These are phyloP conservation scores for Suhomyces canberraensis DNA, from an alignment of 805 yeast genomes.

Conservation along the genomic window DNA sequence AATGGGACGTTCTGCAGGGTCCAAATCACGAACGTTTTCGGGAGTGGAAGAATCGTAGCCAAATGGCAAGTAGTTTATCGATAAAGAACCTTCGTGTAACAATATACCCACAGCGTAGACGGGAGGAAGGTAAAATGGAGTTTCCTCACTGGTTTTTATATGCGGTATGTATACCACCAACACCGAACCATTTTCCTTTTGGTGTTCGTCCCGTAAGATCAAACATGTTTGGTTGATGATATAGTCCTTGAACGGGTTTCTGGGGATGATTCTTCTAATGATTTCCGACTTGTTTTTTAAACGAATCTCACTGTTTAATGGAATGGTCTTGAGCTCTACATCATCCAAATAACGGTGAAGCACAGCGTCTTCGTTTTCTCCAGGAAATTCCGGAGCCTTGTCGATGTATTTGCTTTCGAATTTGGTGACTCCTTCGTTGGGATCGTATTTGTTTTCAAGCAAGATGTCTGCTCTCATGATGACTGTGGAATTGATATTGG, in stretches of 20 bases:
- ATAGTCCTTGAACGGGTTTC: constrained; percentile 84
- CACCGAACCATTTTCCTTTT: constrained; percentile 31
- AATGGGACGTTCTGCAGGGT: constrained; percentile 57
- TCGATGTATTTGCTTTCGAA: constrained; percentile 25
- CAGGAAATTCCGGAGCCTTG: constrained; percentile 33
- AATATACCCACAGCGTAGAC: constrained; percentile 76
- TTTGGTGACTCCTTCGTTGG: constrained; percentile 26
- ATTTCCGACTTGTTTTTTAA: constrained; percentile 45
- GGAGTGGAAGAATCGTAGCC: constrained; percentile 12
- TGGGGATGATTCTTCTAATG: constrained; percentile 85
- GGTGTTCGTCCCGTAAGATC: constrained; percentile 31
- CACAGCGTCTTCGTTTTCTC: constrained; percentile 16
- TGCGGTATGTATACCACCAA: constrained; percentile 80
- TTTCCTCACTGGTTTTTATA: constrained; percentile 51
- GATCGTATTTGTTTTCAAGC: constrained; percentile 45
- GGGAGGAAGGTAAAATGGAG: constrained; percentile 88
- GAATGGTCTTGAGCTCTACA: constrained; percentile 27
- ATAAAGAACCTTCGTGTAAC: constrained; percentile 44
- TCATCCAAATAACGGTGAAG: constrained; percentile 36
- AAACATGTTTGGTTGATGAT: constrained; percentile 84
- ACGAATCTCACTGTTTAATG: constrained; percentile 19
- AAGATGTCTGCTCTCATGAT: constrained; percentile 84
- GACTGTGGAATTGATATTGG: constrained; percentile 89
- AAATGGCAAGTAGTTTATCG: constrained; percentile 77
- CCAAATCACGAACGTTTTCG: constrained; percentile 28